Evolutionary conservation across 371 early-diverging fungal genomes (phyloP), one percentile per base, ranked within the genome.

Genomic region (Mucor lusitanicus): DNA sequence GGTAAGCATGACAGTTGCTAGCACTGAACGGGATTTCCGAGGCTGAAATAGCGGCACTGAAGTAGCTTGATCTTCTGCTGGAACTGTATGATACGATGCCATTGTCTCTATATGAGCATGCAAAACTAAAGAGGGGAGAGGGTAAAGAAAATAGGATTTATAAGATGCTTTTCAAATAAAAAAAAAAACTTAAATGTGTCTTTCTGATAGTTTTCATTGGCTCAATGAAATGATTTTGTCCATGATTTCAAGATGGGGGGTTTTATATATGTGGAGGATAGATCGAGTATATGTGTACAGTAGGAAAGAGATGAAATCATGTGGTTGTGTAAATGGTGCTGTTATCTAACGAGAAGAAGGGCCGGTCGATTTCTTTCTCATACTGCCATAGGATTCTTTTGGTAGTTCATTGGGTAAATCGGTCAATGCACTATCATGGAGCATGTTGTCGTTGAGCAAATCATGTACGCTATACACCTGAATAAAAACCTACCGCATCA

Each of bases 1-100:
- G 6, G 77, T 69, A 2, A 90, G 71, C 75, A 87, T 85, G 8
- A 73, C 59, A 6, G 70, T 59, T 12, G 84, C 84, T 21, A 81
- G 39, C 23, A 78, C 54, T 19, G 78, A 78, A 6, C 65, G 65
- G 28, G 73, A 70, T 12, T 57, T 46, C 19, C 55, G 61, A 40
- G 65, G 65, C 35, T 61, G 17, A 54, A 64, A 64, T 44, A 60
- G 44, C 15, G 65, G 64, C 59, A 61, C 25, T n/a, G 55, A 15
- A 21, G 60, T 39, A 46, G 25, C 33, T 19, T 65, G 63, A 6
- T 76, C 76, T 48, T 72, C 57, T 17, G 48, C 32, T 13, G 77
- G 74, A 19, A 78, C 68, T 39, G 77, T 67, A 25, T 75, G 74
- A 61, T 81, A 81, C 55, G 70, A 56, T 5, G 73, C 33, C 73